Percentiles rank a stretch among this genome's conserved stretches.
phyloP scores from a whole-genome alignment of 768 basidiomycete genomes.

The Fomitopsis serialis region DNA sequence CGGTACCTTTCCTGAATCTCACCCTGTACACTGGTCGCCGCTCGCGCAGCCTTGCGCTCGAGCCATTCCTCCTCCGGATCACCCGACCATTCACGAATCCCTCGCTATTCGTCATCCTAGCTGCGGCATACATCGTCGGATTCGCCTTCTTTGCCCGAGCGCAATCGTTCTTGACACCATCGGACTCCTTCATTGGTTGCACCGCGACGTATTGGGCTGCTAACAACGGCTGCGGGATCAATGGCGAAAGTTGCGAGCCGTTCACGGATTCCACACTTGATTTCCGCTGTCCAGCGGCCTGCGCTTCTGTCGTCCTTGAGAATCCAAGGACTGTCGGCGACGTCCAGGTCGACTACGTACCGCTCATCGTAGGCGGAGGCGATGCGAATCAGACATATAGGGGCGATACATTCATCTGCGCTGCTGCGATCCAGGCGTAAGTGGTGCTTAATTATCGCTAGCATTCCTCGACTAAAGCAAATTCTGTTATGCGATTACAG shows the following conservation, averaged over 20 bases:
- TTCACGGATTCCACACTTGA: conserved; percentile 57
- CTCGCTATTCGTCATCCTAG: conserved; percentile 52
- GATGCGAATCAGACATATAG: conserved; percentile 68
- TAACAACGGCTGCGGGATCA: conserved; percentile 67
- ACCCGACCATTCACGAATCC: conserved; percentile 48
- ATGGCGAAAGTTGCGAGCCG: conserved; percentile 61
- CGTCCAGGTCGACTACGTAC: conserved; percentile 57
- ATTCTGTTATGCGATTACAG: conserved; percentile 40
- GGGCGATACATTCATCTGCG: conserved; percentile 81
- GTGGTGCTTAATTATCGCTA: conserved; percentile 12
- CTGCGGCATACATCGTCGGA: conserved; percentile 59
- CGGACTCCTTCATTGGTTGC: conserved; percentile 59
- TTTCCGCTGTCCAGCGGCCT: conserved; percentile 79
- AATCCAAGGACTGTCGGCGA: conserved; percentile 74
- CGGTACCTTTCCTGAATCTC: conserved; percentile 49
- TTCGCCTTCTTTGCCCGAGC: conserved; percentile 69
- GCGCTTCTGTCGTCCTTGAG: conserved; percentile 54
- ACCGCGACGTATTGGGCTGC: conserved; percentile 67
- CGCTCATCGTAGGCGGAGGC: conserved; percentile 83
- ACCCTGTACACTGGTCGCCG: conserved; percentile 29
- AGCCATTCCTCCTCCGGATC: conserved; percentile 44
- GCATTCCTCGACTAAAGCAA: background rate
- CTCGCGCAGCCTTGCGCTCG: conserved; percentile 31
- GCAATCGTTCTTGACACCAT: conserved; percentile 66
- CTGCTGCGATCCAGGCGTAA: conserved; percentile 78